Evolutionary conservation across 139 green algal genomes (phyloP).

Genomic region (Tetradesmus lagerheimii): DNA sequence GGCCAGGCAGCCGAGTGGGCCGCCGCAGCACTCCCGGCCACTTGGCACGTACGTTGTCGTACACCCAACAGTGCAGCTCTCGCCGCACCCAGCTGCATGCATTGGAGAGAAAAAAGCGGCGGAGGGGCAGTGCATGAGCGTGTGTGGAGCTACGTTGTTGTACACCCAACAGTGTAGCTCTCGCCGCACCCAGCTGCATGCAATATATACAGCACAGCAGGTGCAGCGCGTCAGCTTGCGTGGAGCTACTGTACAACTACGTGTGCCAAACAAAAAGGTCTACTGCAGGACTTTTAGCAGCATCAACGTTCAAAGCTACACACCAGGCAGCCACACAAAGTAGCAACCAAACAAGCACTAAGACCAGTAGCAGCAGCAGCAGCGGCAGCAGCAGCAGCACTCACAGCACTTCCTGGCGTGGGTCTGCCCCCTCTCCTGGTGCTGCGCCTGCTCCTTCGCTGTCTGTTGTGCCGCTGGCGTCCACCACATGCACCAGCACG

Average conservation of each 20-base stretch:
- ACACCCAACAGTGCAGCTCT: constrained; percentile 76
- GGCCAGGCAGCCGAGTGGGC: constrained; percentile 51
- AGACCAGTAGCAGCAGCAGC: not conserved
- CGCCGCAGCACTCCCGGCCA: constrained; percentile 57
- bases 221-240: no score
- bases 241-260: no score
- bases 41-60: constrained; percentile 68
- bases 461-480: constrained; percentile 59
- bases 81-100: constrained; percentile 62
- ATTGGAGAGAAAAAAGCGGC: not conserved
- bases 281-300: no score
- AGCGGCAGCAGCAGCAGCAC: not conserved
- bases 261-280: no score
- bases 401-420: constrained; percentile 57
- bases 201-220: no score
- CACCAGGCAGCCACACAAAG: not conserved
- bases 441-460: not conserved
- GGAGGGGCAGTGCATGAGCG: not conserved
- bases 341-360: not conserved
- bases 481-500: constrained; percentile 61
- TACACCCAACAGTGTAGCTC: not conserved
- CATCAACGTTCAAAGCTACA: no score
- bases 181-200: no score
- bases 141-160: not conserved
- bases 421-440: constrained; percentile 44